These are phyloP conservation scores for Apiospora kogelbergensis DNA, from an alignment of 2,329 filamentous ascomycete species.

Conservation along the genomic window DNA sequence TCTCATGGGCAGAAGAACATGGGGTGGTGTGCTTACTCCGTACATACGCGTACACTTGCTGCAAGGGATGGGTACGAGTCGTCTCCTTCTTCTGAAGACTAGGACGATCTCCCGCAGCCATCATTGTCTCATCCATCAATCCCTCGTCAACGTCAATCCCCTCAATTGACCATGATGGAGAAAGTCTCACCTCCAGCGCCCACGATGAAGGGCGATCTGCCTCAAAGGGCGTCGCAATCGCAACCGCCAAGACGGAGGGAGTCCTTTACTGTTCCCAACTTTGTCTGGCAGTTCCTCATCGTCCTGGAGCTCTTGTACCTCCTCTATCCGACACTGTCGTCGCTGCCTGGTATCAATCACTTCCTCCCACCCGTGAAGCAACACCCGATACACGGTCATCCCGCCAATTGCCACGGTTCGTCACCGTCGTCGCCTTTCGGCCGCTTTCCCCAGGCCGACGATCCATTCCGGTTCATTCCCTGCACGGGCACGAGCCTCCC, in stretches of 20 bases:
- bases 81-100: not conserved
- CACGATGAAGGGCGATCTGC: not conserved
- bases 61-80: not conserved
- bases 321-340: not conserved
- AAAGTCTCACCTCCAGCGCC: not conserved
- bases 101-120: not conserved
- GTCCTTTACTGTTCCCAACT: not conserved
- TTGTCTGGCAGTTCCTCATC: not conserved
- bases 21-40: too few species aligned
- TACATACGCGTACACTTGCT: too few species aligned
- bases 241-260: not conserved
- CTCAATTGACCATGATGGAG: not conserved
- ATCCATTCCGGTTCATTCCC: conserved; percentile 48
- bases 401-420: conserved; percentile 5
- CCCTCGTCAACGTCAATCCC: not conserved
- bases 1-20: too few species aligned
- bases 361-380: not conserved
- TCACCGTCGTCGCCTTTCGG: conserved; percentile 29
- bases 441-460: conserved; percentile 39
- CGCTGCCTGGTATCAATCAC: not conserved
- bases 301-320: not conserved
- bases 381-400: not conserved
- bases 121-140: not conserved
- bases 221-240: too few species aligned
- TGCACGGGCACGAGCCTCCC: conserved; percentile 43